phyloP scores from a whole-genome alignment of 2,329 filamentous ascomycete genomes.

The Neonectria sp. region DNA sequence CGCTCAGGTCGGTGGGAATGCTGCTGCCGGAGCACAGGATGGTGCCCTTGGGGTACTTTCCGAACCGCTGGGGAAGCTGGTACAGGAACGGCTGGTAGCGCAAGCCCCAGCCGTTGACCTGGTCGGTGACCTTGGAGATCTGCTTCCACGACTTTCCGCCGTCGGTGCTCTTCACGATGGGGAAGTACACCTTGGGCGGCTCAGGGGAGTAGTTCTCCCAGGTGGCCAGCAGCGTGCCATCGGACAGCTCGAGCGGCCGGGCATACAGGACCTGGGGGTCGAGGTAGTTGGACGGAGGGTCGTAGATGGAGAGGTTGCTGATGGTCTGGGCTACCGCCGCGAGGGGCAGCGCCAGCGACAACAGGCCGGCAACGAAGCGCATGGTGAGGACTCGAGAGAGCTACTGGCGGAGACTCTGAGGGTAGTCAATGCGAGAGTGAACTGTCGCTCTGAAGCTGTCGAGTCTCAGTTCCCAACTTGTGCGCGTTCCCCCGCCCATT shows the following conservation, averaged over 20 bases:
- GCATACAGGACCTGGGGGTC: constrained; percentile 62
- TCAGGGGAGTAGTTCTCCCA: constrained; percentile 72
- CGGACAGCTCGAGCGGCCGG: constrained; percentile 60
- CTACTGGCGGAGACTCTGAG: neutral
- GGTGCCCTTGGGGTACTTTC: constrained; percentile 72
- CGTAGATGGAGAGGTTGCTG: constrained; percentile 56
- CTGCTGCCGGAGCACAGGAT: constrained; percentile 74
- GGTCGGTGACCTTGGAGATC: constrained; percentile 74
- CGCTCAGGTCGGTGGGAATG: constrained; percentile 71
- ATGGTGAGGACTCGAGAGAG: constrained; percentile 11
- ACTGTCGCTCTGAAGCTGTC: constrained; percentile 8
- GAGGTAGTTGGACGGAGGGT: constrained; percentile 57
- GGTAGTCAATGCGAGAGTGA: neutral
- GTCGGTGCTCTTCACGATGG: constrained; percentile 67
- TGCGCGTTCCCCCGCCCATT: constrained; percentile 11
- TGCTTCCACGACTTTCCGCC: constrained; percentile 74
- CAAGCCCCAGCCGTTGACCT: constrained; percentile 76
- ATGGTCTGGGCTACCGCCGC: constrained; percentile 34
- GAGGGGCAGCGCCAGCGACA: constrained; percentile 25
- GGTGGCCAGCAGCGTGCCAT: constrained; percentile 65
- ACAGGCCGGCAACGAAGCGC: constrained; percentile 23
- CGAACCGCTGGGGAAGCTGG: constrained; percentile 71
- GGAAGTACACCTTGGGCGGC: constrained; percentile 69
- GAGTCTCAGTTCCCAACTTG: neutral
- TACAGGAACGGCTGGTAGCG: constrained; percentile 81